Evolutionary conservation across 169 alveolate species (phyloP), one percentile per base, ranked within the genome.

Genomic region (Plasmodium fragile): DNA sequence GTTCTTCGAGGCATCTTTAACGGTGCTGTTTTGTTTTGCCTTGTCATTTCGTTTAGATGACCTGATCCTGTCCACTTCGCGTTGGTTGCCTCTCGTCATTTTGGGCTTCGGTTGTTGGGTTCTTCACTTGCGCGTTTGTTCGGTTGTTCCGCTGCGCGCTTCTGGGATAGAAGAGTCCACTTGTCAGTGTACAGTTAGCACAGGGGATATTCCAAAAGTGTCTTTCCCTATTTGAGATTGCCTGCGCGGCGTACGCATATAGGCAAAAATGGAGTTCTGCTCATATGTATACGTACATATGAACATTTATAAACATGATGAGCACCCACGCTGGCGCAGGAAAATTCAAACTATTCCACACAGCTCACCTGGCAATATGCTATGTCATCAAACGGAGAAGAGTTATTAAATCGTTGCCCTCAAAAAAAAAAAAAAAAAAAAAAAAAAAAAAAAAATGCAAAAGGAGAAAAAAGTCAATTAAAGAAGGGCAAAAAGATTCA

Each of bases 41-140:
- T 92, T 96, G 39, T 94, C 95, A 90, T 93, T 83, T 93, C 95
- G 95, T 55, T 95, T 96, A 39, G 97, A 93, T 5, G 97, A 95
- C 16, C 97, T 92, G 25, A 93, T 95, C 81, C 98, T 95, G 43
- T 95, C 98, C 53, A 96, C 97, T 49, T 96, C 98, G 32, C 98
- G 92, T 85, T 96, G 98, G 71, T 96, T 96, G 22, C 98, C 98
- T 32, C 98, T 92, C 3, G 98, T 94, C 98, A 96, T 96, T 73
- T 87, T 84, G 52, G 53, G 6, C 39, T 72, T 30, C 59, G 34
- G 6, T 22, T 3, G 10, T 39, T 39, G 4, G 45, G 6, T 39
- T n/a, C n/a, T n/a, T n/a, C n/a, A n/a, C n/a, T n/a, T n/a, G n/a
- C n/a, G n/a, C n/a, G n/a, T n/a, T n/a, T 8, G 72, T 55, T 22